Evolutionary conservation across 306 rosid species (phyloP).

Genomic region (Rosa multiflora): DNA sequence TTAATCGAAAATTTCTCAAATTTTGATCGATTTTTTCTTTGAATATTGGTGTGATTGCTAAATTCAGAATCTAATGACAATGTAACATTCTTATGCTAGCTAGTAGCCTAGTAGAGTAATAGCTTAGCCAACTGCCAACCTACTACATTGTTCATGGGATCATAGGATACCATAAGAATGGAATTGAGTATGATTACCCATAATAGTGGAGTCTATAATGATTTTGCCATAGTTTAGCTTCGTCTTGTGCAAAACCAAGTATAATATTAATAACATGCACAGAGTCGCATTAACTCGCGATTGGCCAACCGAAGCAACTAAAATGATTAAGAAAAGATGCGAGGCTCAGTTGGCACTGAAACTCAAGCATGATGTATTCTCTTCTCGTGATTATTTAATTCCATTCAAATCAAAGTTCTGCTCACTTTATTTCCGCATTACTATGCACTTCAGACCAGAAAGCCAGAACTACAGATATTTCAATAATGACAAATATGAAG

Average conservation of each 20-base stretch:
- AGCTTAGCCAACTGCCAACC: background rate
- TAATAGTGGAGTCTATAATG: background rate
- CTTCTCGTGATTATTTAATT: background rate
- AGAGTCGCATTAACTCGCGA: background rate
- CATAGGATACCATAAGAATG: background rate
- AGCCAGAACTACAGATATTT: background rate
- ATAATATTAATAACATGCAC: background rate
- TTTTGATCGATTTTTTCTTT: too few relatives aligned
- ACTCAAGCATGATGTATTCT: background rate
- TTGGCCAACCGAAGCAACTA: background rate
- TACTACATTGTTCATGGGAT: background rate
- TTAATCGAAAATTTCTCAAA: too few relatives aligned
- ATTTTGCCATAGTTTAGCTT: background rate
- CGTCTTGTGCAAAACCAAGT: background rate
- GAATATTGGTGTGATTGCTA: too few relatives aligned
- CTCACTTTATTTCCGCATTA: background rate
- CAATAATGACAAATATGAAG: constrained; percentile 10
- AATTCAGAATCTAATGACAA: too few relatives aligned
- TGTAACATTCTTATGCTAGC: background rate
- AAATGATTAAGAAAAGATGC: background rate
- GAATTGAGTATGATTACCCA: background rate
- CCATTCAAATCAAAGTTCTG: background rate
- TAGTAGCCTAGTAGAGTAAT: background rate
- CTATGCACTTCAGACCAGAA: background rate
- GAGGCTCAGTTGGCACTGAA: constrained; percentile 2